Evolutionary conservation across 2,329 filamentous ascomycete species (phyloP), one percentile per base, ranked within the genome.

Genomic region (Pseudogymnoascus sp.): DNA sequence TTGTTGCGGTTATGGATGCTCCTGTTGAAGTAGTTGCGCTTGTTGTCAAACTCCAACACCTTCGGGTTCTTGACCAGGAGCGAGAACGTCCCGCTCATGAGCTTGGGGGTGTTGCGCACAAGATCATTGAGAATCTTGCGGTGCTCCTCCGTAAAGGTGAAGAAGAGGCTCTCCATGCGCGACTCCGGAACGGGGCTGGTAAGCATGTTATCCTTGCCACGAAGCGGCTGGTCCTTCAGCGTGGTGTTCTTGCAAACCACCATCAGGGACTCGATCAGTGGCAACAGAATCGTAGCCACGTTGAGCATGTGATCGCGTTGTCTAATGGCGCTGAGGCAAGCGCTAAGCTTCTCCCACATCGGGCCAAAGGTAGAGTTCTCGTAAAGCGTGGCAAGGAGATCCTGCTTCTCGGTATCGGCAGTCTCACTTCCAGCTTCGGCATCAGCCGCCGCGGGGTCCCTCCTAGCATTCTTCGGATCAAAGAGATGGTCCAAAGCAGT

Each of bases 181-280:
- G 85, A 86, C 72, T 96, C 91, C 1, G 91, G 89, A 35, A 87
- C 82, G 64, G 91, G 90, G 69, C 89, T 96, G 21, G 89, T 86
- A 38, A 92, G 77, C 13, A 87, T 80, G 74, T 90, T 83, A 59
- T 95, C 90, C 72, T 89, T 89, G 66, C 75, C 78, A 11, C 38
- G 59, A 11, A 40, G 33, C 11, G 59, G 59, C 59, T 38, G 35
- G 35, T 71, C 72, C 74, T 68, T 82, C 74, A 57, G 77, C 1
- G 91, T 89, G 8, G 92, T 96, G 75, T 97, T 97, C 80, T 97
- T 99, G 83, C 96, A 99, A 28, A 99, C 93, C 62, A 99, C 95
- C 95, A 99, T 99, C 66, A 99, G 81, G 5, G 93, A 91, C 76
- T 99, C 95, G 66, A 99, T 97, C 31, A 99, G 80, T 31, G 95